Conservation (phyloP, 2,329 filamentous ascomycete species). For the Didymellaceae sp. region DNA sequence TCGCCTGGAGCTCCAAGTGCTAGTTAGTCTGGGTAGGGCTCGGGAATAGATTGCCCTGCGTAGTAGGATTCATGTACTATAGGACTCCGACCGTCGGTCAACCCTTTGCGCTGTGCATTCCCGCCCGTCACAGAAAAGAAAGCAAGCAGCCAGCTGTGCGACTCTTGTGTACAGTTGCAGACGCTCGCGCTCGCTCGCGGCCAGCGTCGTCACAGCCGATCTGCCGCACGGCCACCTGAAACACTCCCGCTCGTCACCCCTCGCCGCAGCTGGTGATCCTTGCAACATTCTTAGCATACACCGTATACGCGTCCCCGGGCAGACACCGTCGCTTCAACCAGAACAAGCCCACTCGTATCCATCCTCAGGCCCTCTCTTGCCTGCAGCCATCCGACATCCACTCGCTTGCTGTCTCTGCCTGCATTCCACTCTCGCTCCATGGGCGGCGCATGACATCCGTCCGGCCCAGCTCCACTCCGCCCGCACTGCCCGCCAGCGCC, state of each 20-base stretch:
- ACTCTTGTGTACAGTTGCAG: too few species aligned
- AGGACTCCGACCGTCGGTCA: too few species aligned
- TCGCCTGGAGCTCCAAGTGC: too few species aligned
- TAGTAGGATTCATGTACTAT: too few species aligned
- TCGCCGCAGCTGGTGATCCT: conserved; percentile 31
- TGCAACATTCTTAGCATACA: conserved; percentile 38
- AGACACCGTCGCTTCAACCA: conserved; percentile 1
- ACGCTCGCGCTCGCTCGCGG: too few species aligned
- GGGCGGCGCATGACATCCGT: conserved; percentile 30
- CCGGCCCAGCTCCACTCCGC: conserved; percentile 18
- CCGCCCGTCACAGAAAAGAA: too few species aligned
- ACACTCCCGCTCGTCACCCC: conserved; percentile 28
- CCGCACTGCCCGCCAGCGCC: conserved; percentile 28
- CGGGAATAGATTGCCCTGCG: too few species aligned
- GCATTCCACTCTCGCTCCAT: conserved; percentile 3
- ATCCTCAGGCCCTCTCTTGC: background rate
- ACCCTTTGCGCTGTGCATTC: too few species aligned
- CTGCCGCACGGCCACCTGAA: conserved; percentile 26
- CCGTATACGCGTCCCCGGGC: conserved; percentile 29
- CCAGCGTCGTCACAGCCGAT: background rate
- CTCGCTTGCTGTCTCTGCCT: background rate
- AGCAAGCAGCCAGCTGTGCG: too few species aligned
- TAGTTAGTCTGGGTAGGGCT: too few species aligned
- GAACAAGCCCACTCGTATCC: background rate
- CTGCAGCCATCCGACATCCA: background rate